Conservation (phyloP, 805 yeast genomes). For the Myxozyma kluyveri region DNA sequence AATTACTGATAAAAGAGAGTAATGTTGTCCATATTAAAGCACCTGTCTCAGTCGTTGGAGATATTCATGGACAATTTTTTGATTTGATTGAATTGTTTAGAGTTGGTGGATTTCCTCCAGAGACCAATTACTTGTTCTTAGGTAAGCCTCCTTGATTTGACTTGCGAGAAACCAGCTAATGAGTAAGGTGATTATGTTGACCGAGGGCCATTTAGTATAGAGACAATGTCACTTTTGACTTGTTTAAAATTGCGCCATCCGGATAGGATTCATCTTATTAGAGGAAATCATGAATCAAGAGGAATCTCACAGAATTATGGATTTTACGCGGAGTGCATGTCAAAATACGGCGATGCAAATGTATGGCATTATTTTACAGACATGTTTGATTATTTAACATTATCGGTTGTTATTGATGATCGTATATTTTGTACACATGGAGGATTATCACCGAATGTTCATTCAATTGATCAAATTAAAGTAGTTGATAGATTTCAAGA, state of each 20-base stretch:
- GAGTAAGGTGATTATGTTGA: constrained; percentile 83
- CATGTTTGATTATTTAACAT: constrained; percentile 83
- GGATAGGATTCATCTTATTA: constrained; percentile 67
- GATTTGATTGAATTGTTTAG: constrained; percentile 88
- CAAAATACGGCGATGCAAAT: constrained; percentile 75
- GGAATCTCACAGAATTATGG: constrained; percentile 98
- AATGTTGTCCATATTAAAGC: constrained; percentile 80
- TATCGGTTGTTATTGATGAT: constrained; percentile 87
- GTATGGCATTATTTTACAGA: constrained; percentile 92
- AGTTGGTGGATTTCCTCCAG: constrained; percentile 91
- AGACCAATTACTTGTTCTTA: constrained; percentile 85
- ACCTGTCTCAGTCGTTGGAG: constrained; percentile 96
- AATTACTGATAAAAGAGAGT: constrained; percentile 71
- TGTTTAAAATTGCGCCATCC: constrained; percentile 88
- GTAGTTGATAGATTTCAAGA: constrained; percentile 89
- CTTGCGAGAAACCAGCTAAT: neutral
- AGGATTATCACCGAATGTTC: constrained; percentile 81
- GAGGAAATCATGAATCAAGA: constrained; percentile 96
- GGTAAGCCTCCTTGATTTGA: constrained; percentile 38
- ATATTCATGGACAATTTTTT: constrained; percentile 92
- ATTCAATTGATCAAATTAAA: constrained; percentile 85
- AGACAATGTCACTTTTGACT: constrained; percentile 80
- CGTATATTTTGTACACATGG: constrained; percentile 95
- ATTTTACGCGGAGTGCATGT: constrained; percentile 88
- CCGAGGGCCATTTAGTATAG: constrained; percentile 89